Base-by-base conservation (phyloP, 2,329 filamentous ascomycete genomes). In the Fusarium austroafricanum region DNA sequence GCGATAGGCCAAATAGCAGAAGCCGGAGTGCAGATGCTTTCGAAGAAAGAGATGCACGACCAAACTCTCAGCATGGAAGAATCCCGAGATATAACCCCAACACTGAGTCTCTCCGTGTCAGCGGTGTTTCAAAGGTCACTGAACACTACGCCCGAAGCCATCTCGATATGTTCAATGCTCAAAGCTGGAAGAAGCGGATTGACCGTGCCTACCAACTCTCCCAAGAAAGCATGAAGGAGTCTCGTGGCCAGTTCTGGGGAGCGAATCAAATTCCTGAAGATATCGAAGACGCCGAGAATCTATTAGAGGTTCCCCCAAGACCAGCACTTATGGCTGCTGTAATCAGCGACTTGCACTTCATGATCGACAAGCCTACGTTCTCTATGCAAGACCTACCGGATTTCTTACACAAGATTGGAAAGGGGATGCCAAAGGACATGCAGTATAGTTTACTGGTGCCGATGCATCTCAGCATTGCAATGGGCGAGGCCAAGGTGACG, bases 381-480 rank as follows among this genome's bases (percentile, higher is more conserved):
- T 91, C 94, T 0, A 82, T 97, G 61, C 84, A 88, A 4, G 90
- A 97, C 14, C 88, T 95, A 55, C 92, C 95, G 0, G 87, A 91
- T 17, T 99, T 97, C 76, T 82, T 99, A 26, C 87, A 97, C 75
- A 88, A 89, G 46, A 90, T 98, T 59, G 96, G 96, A n/a, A 99
- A 99, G 80, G 96, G 96, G 2, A 96, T 99, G 89, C 96, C 96
- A 2, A 85, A 89, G 65, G 90, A 96, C 73, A 99, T 94, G 87
- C 84, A 95, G 74, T 99, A 98, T 77, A 90, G 93, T 11, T 83
- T 99, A 20, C 85, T 99, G 18, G 83, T 99, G 12, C 96, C 96
- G 0, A 93, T 97, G 90, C 92, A 92, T 77, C 85, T 99, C 4
- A 90, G 93, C 68, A 86, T 99, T 65, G 92, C 92, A 62, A 94